phyloP scores from a whole-genome alignment of 176 grass and related monocot species.

The Phragmites australis region DNA sequence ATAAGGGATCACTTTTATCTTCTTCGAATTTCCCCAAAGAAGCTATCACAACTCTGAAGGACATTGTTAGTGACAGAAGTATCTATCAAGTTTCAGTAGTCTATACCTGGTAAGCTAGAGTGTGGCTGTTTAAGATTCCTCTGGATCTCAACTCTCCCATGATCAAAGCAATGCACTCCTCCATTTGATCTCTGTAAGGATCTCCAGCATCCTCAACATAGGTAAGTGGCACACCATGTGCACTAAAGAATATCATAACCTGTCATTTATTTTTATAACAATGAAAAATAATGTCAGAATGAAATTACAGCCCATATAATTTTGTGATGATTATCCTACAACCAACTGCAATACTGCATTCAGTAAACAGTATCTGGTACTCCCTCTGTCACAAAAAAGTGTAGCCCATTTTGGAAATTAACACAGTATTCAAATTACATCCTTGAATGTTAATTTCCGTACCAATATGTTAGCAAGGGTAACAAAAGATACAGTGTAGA shows the following conservation, averaged over 20 bases:
- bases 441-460: background rate
- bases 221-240: constrained; percentile 94
- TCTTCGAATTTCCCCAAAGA: constrained; percentile 4
- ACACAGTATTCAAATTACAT: background rate
- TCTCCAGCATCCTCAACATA: constrained; percentile 91
- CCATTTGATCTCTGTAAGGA: constrained; percentile 98
- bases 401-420: background rate
- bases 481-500: background rate
- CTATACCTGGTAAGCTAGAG: constrained; percentile 87
- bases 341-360: background rate
- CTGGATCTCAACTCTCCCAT: constrained; percentile 83
- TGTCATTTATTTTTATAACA: constrained; percentile 35
- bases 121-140: constrained; percentile 78
- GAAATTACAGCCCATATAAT: background rate
- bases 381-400: background rate
- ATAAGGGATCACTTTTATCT: background rate
- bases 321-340: background rate
- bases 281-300: constrained; percentile 25
- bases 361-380: background rate
- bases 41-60: background rate
- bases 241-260: constrained; percentile 99
- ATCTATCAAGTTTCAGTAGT: background rate
- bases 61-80: background rate
- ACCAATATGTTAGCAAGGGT: background rate
- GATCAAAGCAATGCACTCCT: constrained; percentile 93